Conservation (phyloP, 208 protist species). For the Trypanosoma theileri region DNA sequence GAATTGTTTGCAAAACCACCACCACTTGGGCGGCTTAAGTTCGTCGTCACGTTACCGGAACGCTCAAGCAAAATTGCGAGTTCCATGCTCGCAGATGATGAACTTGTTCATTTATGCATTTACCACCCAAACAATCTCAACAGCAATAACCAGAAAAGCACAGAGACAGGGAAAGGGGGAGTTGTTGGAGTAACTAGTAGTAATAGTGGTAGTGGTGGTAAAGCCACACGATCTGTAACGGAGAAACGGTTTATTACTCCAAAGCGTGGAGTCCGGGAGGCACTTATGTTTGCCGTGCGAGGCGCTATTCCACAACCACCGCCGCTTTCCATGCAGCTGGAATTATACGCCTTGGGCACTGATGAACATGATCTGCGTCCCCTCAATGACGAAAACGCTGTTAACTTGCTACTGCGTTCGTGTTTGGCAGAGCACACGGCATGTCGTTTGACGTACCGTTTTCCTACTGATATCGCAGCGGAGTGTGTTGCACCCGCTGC, state of each 20-base stretch:
- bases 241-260: conserved; percentile 30
- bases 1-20: conserved; percentile 7
- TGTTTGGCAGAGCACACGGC: conserved; percentile 1
- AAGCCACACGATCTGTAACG: neutral
- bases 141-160: neutral
- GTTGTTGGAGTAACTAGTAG: neutral
- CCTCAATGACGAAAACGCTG: conserved; percentile 8
- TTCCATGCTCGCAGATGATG: conserved; percentile 27
- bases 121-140: conserved; percentile 8
- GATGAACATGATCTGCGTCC: neutral
- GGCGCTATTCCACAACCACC: conserved; percentile 1
- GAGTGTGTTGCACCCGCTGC: neutral
- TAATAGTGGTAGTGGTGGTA: neutral
- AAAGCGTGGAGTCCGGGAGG: conserved; percentile 14
- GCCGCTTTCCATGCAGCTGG: neutral
- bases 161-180: neutral
- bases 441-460: conserved; percentile 22
- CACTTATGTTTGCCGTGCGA: conserved; percentile 15
- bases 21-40: conserved; percentile 3
- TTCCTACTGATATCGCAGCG: neutral
- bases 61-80: neutral
- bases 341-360: conserved; percentile 4
- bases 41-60: conserved; percentile 10
- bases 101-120: conserved; percentile 20
- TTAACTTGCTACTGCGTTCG: neutral